phyloP scores from a whole-genome alignment of 2,329 filamentous ascomycete genomes.

The Epichloe typhina region DNA sequence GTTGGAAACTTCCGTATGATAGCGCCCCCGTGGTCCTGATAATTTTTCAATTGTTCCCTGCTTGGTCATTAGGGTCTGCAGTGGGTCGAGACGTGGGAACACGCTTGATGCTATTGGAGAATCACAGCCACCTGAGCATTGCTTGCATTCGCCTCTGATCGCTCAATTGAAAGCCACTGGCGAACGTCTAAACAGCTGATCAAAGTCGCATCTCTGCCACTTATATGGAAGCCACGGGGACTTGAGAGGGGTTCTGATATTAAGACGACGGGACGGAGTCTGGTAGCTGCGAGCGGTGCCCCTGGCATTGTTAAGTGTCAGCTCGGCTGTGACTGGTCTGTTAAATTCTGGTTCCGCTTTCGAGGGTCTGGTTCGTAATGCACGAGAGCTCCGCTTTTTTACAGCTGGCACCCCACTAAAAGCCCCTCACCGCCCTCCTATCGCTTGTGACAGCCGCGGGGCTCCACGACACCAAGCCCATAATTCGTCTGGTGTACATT shows the following conservation, averaged over 20 bases:
- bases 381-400: neutral
- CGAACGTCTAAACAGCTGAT: no score
- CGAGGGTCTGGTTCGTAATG: neutral
- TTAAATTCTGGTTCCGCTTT: neutral
- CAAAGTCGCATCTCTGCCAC: no score
- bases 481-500: neutral
- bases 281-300: neutral
- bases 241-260: neutral
- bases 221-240: neutral
- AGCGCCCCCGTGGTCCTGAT: slow-evolving; percentile 4
- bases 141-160: no score
- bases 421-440: neutral
- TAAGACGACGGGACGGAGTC: neutral
- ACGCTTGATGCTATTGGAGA: no score
- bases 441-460: neutral
- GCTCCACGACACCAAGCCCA: neutral
- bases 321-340: neutral
- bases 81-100: no score
- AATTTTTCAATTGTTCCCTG: no score
- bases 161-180: no score
- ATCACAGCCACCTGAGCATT: neutral
- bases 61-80: no score
- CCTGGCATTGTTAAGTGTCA: neutral
- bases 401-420: neutral
- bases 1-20: neutral